Evolutionary conservation across 768 basidiomycete species (phyloP).

Genomic region (Boletus patriciae): DNA sequence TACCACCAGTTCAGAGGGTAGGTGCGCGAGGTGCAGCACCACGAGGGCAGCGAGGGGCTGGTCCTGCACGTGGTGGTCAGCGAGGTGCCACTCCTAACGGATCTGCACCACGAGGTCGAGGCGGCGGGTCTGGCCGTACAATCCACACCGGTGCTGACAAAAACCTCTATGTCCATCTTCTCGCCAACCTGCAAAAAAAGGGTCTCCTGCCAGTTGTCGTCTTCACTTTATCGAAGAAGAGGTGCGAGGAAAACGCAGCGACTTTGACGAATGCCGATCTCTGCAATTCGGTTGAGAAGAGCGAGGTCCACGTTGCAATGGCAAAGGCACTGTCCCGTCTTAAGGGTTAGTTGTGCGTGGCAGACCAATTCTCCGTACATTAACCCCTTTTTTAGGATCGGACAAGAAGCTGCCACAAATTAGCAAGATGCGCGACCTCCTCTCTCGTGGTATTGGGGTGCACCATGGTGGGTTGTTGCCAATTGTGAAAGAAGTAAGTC

Average conservation of each 20-base stretch:
- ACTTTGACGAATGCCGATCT: slow-evolving; percentile 88
- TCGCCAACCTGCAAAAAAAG: slow-evolving; percentile 84
- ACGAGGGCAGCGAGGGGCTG: slow-evolving; percentile 46
- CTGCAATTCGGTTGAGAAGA: slow-evolving; percentile 88
- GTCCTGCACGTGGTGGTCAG: slow-evolving; percentile 52
- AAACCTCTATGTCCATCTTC: slow-evolving; percentile 90
- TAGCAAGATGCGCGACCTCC: slow-evolving; percentile 80
- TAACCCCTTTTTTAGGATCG: slow-evolving; percentile 53
- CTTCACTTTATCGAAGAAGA: slow-evolving; percentile 96
- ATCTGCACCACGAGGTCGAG: slow-evolving; percentile 36
- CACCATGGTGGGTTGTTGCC: slow-evolving; percentile 97
- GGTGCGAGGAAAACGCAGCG: slow-evolving; percentile 93
- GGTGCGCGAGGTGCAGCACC: slow-evolving; percentile 75
- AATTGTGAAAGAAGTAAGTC: slow-evolving; percentile 88
- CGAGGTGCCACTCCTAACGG: slow-evolving; percentile 49
- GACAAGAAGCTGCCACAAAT: slow-evolving; percentile 95
- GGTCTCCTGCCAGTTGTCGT: slow-evolving; percentile 89
- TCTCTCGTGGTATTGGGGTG: slow-evolving; percentile 92
- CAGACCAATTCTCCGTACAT: background rate
- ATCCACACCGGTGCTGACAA: slow-evolving; percentile 77
- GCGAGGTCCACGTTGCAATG: slow-evolving; percentile 92
- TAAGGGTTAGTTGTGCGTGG: slow-evolving; percentile 60
- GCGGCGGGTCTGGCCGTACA: slow-evolving; percentile 51
- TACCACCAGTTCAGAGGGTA: slow-evolving; percentile 79
- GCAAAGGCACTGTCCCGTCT: slow-evolving; percentile 89